Evolutionary conservation across 495 filamentous ascomycete genomes (phyloP).

Genomic region (Talaromyces nanjingensis): DNA sequence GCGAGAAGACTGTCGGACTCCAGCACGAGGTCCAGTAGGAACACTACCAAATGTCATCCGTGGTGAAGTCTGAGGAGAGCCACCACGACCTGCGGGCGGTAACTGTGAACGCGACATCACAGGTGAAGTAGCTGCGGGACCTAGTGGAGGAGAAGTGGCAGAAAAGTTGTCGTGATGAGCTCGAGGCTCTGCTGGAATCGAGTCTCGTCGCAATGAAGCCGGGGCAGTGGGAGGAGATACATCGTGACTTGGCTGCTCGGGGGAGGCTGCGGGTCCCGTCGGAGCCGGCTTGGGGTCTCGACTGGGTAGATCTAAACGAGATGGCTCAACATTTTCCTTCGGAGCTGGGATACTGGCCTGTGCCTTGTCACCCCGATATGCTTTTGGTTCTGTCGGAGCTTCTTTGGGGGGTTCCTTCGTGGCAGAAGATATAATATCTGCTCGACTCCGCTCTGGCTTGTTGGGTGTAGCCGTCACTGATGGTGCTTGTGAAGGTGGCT

Average conservation of each 20-base stretch:
- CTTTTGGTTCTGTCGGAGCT: conserved; percentile 35
- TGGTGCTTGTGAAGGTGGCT: conserved; percentile 4
- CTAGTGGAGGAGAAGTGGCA: conserved; percentile 2
- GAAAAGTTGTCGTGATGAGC: conserved; percentile 14
- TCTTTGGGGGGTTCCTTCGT: conserved; percentile 15
- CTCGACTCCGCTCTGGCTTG: not conserved
- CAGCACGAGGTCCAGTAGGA: conserved; percentile 53
- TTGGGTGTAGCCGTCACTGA: not conserved
- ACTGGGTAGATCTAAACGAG: conserved; percentile 14
- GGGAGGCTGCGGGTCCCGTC: conserved; percentile 8
- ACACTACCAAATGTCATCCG: conserved; percentile 47
- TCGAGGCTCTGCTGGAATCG: conserved; percentile 14
- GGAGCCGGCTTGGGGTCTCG: conserved; percentile 17
- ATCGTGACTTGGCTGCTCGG: conserved; percentile 18
- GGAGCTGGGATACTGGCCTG: conserved; percentile 15
- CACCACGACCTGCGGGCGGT: conserved; percentile 21
- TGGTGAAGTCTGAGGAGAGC: conserved; percentile 38
- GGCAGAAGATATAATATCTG: not conserved
- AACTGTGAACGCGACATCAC: conserved; percentile 21
- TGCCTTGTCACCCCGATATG: conserved; percentile 23
- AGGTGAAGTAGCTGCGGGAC: conserved; percentile 18
- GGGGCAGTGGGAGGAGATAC: conserved; percentile 37
- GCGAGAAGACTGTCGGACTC: conserved; percentile 28
- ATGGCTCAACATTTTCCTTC: conserved; percentile 15
- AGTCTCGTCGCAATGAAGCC: conserved; percentile 29